A percentile compares a stretch with the other conserved stretches of the same genome.
Conservation (phyloP, 108 stramenopile genomes). For the Nitzschia putrida region DNA sequence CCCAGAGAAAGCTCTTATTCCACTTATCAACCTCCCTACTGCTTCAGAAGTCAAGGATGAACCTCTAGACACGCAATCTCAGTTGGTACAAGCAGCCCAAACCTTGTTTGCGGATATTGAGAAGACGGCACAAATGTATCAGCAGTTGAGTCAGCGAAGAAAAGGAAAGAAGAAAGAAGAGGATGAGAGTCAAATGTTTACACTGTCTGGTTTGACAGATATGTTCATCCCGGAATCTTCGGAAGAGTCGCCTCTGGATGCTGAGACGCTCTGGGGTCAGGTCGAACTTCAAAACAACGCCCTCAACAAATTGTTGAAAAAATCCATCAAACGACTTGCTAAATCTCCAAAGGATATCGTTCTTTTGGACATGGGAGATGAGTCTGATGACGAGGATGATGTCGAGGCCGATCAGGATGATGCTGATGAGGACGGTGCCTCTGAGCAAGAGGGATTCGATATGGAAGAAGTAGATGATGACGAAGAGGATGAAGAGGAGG, state of each 20-base stretch:
- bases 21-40: conserved; percentile 19
- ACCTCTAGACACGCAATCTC: conserved; percentile 11
- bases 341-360: conserved; percentile 44
- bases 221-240: conserved; percentile 17
- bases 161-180: conserved; percentile 2
- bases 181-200: background rate
- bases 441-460: conserved; percentile 25
- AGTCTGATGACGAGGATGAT: conserved; percentile 16
- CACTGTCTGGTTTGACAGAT: conserved; percentile 9
- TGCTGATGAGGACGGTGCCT: conserved; percentile 13
- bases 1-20: conserved; percentile 31
- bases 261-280: conserved; percentile 91
- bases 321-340: conserved; percentile 53
- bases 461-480: conserved; percentile 52
- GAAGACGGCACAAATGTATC: conserved; percentile 17
- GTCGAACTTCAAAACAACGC: conserved; percentile 87
- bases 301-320: conserved; percentile 62
- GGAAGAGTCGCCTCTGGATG: conserved; percentile 39
- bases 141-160: conserved; percentile 17
- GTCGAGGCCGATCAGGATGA: conserved; percentile 57
- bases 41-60: conserved; percentile 1
- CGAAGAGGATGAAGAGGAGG: conserved; percentile 49
- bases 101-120: conserved; percentile 35
- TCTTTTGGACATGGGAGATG: conserved; percentile 47
- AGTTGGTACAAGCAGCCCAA: conserved; percentile 24